Conservation (phyloP, 768 basidiomycete genomes). For the Leccinum rimulosum region DNA sequence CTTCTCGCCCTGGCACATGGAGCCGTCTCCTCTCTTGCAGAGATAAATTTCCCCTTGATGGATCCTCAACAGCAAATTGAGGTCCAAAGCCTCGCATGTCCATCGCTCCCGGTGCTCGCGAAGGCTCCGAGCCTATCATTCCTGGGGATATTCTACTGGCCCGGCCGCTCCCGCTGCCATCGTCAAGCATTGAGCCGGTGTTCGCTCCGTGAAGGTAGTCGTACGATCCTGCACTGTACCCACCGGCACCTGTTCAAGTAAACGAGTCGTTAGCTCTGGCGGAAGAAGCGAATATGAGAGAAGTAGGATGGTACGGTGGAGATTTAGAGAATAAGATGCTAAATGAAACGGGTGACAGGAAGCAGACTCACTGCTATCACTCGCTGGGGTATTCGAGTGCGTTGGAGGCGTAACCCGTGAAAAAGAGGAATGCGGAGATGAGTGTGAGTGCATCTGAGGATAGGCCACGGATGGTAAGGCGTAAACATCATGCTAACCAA, state of each 20-base stretch:
- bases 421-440: slow-evolving; percentile 21
- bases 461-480: neutral
- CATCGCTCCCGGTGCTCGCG: slow-evolving; percentile 3
- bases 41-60: neutral
- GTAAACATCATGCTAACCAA: slow-evolving; percentile 17
- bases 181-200: slow-evolving; percentile 21
- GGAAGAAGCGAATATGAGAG: neutral
- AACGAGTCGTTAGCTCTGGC: neutral
- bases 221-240: slow-evolving; percentile 20
- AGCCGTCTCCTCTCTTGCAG: slow-evolving; percentile 3
- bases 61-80: neutral
- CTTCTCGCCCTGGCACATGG: neutral
- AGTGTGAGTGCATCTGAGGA: slow-evolving; percentile 9
- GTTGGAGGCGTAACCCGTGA: slow-evolving; percentile 23
- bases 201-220: slow-evolving; percentile 21
- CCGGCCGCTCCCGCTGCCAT: slow-evolving; percentile 7
- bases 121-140: slow-evolving; percentile 12
- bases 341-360: neutral
- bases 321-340: neutral
- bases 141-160: slow-evolving; percentile 16
- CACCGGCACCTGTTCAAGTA: slow-evolving; percentile 15
- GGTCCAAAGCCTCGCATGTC: neutral
- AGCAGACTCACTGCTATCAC: slow-evolving; percentile 27
- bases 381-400: slow-evolving; percentile 26
- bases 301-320: neutral